Evolutionary conservation across 2,329 filamentous ascomycete species (phyloP).

Genomic region (Diatrype stigma): DNA sequence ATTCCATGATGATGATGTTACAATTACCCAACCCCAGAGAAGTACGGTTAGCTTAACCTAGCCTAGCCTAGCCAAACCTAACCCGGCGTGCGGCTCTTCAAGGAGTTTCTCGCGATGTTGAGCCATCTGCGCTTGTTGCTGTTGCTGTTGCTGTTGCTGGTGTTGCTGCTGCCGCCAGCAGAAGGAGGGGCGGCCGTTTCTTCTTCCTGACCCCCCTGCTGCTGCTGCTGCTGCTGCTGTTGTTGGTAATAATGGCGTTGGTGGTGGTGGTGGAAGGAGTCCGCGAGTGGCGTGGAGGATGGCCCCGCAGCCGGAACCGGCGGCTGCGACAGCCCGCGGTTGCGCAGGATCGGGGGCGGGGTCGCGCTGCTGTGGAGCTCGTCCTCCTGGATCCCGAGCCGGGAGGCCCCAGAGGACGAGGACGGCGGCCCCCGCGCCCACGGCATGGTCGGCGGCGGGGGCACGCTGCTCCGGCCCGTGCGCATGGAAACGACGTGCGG

Average conservation of each 20-base stretch:
- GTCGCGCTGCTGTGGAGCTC: constrained; percentile 48
- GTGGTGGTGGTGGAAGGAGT: too few species aligned
- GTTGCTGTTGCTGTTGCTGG: neutral
- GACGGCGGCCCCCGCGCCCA: constrained; percentile 32
- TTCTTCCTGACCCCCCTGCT: too few species aligned
- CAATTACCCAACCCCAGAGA: too few species aligned
- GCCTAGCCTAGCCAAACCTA: too few species aligned
- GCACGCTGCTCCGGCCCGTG: constrained; percentile 25
- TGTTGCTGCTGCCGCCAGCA: too few species aligned
- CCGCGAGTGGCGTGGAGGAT: neutral
- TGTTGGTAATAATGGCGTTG: too few species aligned
- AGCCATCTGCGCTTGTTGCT: neutral
- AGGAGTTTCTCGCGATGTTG: too few species aligned
- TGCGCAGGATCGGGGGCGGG: constrained; percentile 53
- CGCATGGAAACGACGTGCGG: constrained; percentile 4
- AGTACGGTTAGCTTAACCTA: too few species aligned
- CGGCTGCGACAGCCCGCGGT: constrained; percentile 18
- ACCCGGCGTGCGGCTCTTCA: too few species aligned
- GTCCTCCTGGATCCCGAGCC: constrained; percentile 27
- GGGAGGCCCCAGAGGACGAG: neutral
- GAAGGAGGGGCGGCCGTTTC: too few species aligned
- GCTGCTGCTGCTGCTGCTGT: too few species aligned
- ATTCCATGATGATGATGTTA: too few species aligned
- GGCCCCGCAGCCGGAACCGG: neutral
- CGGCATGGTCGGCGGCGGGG: constrained; percentile 23